Evolutionary conservation across 2,329 filamentous ascomycete genomes (phyloP).

Genomic region (Scedosporium boydii): DNA sequence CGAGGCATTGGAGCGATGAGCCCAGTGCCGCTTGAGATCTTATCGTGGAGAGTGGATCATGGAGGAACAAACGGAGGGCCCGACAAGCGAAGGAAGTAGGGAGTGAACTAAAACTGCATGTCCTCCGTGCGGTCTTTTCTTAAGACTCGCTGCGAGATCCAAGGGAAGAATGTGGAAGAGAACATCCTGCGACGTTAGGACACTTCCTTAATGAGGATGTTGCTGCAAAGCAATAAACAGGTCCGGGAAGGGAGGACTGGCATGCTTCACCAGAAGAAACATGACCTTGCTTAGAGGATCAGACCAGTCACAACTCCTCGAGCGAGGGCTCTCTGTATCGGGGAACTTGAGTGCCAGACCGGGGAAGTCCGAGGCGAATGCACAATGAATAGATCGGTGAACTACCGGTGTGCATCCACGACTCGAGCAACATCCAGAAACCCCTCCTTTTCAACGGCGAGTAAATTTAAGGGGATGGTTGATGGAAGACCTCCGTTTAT

Average conservation of each 20-base stretch:
- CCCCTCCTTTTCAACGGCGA: not conserved
- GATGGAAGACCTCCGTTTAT: constrained; percentile 8
- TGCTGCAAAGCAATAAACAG: not conserved
- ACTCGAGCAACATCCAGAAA: not conserved
- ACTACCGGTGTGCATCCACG: not conserved
- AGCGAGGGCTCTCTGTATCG: not conserved
- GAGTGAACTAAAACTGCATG: too few relatives aligned
- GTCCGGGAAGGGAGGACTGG: not conserved
- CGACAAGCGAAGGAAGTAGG: too few relatives aligned
- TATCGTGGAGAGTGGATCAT: too few relatives aligned
- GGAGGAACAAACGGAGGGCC: too few relatives aligned
- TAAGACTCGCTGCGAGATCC: too few relatives aligned
- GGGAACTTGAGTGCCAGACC: not conserved
- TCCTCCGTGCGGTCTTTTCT: too few relatives aligned
- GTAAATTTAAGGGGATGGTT: not conserved
- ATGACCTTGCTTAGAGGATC: not conserved
- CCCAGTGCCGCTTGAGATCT: too few relatives aligned
- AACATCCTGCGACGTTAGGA: not conserved
- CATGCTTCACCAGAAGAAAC: not conserved
- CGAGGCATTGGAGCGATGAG: too few relatives aligned
- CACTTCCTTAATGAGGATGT: not conserved
- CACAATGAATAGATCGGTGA: not conserved
- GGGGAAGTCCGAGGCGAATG: not conserved
- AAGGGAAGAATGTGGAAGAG: not conserved
- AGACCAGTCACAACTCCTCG: not conserved